Percentiles rank a stretch among this genome's conserved stretches.
Evolutionary conservation across 352 stramenopile species (phyloP).

Genomic region (Globisporangium viniferum): DNA sequence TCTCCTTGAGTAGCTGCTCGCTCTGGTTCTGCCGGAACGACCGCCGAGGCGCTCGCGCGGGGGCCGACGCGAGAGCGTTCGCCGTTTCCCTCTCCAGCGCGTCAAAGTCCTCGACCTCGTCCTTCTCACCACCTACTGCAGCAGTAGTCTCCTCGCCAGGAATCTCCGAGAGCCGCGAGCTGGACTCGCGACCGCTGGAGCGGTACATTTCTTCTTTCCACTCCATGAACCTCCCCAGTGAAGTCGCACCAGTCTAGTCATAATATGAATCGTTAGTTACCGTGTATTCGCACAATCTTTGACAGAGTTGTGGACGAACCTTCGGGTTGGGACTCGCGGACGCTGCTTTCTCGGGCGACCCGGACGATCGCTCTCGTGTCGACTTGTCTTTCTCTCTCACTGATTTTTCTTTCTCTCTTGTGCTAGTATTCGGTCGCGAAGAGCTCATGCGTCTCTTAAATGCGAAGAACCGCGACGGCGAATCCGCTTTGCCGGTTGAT

Average conservation of each 20-base stretch:
- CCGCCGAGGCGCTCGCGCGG: background rate
- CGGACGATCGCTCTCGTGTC: background rate
- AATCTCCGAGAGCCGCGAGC: constrained; percentile 4
- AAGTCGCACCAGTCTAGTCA: background rate
- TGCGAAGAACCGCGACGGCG: constrained; percentile 17
- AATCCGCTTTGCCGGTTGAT: constrained; percentile 10
- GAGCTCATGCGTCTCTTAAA: background rate
- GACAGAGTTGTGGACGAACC: background rate
- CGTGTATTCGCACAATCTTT: background rate
- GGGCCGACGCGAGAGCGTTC: background rate
- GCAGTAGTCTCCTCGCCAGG: background rate
- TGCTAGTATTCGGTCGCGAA: background rate
- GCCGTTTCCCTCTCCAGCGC: constrained; percentile 18
- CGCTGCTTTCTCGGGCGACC: background rate
- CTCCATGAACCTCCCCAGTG: constrained; percentile 12
- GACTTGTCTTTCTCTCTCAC: background rate
- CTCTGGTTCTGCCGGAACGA: constrained; percentile 3
- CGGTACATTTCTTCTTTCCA: constrained; percentile 11
- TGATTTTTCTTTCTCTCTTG: background rate
- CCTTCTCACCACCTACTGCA: constrained; percentile 12
- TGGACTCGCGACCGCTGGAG: constrained; percentile 14
- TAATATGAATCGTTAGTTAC: too few relatives aligned
- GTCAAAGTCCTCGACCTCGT: constrained; percentile 14
- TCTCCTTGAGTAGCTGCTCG: constrained; percentile 1
- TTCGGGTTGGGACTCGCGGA: constrained; percentile 1